Evolutionary conservation across 305 asterid species (phyloP).

Genomic region (Salvia sclarea): DNA sequence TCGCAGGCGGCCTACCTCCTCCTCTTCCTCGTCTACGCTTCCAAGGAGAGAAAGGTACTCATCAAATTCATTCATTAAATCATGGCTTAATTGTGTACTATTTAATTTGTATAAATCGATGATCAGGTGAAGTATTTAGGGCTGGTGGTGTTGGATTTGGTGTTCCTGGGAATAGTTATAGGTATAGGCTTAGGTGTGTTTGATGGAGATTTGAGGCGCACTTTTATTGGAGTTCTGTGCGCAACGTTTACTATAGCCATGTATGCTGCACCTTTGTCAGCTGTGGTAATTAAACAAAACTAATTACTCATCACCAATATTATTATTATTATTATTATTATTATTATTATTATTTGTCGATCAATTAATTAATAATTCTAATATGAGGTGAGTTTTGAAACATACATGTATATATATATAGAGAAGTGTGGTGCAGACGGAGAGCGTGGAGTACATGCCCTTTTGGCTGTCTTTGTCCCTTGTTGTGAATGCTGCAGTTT

Average conservation of each 20-base stretch:
- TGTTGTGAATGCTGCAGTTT: conserved; percentile 40
- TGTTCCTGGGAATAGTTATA: conserved; percentile 31
- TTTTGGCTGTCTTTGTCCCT: conserved; percentile 40
- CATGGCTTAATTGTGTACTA: no score
- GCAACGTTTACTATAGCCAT: conserved; percentile 42
- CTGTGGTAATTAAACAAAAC: conserved; percentile 39
- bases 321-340: no score
- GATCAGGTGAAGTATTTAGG: conserved; percentile 32
- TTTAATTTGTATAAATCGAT: no score
- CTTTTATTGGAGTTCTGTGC: conserved; percentile 37
- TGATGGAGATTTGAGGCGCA: conserved; percentile 36
- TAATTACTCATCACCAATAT: no score
- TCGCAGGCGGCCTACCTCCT: conserved; percentile 31
- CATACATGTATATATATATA: no score
- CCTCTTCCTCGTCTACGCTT: conserved; percentile 38
- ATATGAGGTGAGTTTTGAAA: no score
- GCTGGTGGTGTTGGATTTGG: conserved; percentile 35
- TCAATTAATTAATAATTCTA: no score
- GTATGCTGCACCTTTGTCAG: conserved; percentile 48
- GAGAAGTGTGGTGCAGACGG: conserved; percentile 39
- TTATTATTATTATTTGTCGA: no score
- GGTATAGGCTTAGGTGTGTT: conserved; percentile 29
- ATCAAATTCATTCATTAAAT: no score
- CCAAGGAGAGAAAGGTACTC: conserved; percentile 38
- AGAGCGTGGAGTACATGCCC: conserved; percentile 43